phyloP scores from a whole-genome alignment of 768 basidiomycete species.

The Lactifluus rugatus region DNA sequence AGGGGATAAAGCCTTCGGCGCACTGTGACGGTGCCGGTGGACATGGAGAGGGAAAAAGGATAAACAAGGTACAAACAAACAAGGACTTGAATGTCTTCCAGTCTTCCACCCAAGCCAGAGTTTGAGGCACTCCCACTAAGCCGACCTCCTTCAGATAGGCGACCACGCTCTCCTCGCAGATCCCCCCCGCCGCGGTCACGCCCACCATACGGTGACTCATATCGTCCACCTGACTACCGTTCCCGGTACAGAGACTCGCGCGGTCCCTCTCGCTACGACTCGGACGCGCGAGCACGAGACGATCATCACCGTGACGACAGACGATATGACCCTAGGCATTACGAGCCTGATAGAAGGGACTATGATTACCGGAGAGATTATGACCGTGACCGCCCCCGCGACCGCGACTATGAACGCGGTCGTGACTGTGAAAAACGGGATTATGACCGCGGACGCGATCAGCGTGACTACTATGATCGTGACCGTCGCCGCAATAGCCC shows the following conservation, averaged over 20 bases:
- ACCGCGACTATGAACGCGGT: background rate
- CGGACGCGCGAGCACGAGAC: constrained; percentile 9
- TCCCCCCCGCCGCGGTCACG: constrained; percentile 9
- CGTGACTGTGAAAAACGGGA: constrained; percentile 17
- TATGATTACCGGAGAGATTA: constrained; percentile 9
- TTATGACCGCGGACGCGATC: constrained; percentile 7
- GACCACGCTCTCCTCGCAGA: constrained; percentile 20
- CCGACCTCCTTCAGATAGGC: constrained; percentile 21
- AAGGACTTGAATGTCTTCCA: constrained; percentile 19
- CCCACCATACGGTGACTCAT: constrained; percentile 15
- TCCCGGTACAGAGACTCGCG: constrained; percentile 10
- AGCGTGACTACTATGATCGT: constrained; percentile 6
- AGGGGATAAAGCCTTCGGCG: constrained; percentile 52
- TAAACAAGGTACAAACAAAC: constrained; percentile 21
- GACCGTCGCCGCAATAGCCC: constrained; percentile 10
- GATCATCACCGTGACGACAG: constrained; percentile 12
- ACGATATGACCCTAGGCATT: constrained; percentile 9
- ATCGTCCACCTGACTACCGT: constrained; percentile 3
- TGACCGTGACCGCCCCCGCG: constrained; percentile 10
- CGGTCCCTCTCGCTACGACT: constrained; percentile 10
- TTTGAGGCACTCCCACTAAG: constrained; percentile 22
- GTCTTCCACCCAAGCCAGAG: constrained; percentile 28
- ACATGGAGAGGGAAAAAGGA: background rate
- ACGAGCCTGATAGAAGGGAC: constrained; percentile 13
- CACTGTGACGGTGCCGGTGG: constrained; percentile 3